Evolutionary conservation across 139 green algal species (phyloP), one percentile per base, ranked within the genome.

Genomic region (Coelastrella sp.): DNA sequence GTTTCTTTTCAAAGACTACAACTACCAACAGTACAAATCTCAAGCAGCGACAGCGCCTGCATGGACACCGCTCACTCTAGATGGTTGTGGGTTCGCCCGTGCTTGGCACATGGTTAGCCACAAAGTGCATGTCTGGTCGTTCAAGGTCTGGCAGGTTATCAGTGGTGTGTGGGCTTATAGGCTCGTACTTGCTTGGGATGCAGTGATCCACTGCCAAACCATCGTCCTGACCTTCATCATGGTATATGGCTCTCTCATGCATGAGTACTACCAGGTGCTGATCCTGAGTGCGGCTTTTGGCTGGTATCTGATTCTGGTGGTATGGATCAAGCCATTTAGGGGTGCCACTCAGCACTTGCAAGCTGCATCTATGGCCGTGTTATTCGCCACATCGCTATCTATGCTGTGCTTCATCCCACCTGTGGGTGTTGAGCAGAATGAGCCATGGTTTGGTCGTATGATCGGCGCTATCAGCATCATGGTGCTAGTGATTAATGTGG

Each of bases 191-290:
- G 57, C 68, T 19, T 85, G 79, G 79, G 79, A 85, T 23, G 79
- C 19, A 0, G 79, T 85, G 47, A 68, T 85, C 58, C 79, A 85
- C 58, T 11, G 66, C 22, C 79, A 85, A 56, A 85, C 79, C 2
- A 3, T 85, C 0, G 8, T 71, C 6, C 79, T 85, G 16, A 23
- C 68, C 14, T 22, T 85, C 16, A 11, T 85, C 2, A 71, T 56
- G 56, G 79, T 85, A 19, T 85, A 73, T 68, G 79, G 79, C 7
- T 14, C 32, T 54, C 22, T 85, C 19, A 7, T 85, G 5, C 79
- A 85, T 20, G 79, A 85, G 79, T 85, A 85, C 58, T 56, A 85
- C 79, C 79, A 85, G n/a, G 57, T 85, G 47, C 79, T 85, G 16
- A 68, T 85, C 3, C 8, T 85, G 7, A 56, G 16, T 68, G 79